Base-by-base conservation (phyloP, 805 yeast species). In the Isabelozyma pseudorhagii region DNA sequence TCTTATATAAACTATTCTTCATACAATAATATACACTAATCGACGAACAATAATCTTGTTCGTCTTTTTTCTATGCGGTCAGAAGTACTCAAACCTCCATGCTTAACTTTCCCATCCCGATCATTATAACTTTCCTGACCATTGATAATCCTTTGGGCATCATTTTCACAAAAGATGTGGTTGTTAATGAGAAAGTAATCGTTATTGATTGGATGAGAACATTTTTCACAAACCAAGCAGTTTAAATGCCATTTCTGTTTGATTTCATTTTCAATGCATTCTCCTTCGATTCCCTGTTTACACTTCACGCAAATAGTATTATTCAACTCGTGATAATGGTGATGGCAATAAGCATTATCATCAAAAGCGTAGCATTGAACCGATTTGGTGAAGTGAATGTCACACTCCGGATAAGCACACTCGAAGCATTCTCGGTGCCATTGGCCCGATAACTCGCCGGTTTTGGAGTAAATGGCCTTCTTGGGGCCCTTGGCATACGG, bases 351-450 rank as follows among this genome's bases (percentile, higher is more conserved):
- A 11, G 98, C 97, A 51, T 72, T 61, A 67, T 93, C 96, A 31
- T 84, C 74, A 40, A 82, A 76, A 6, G 88, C 96, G 64, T 92
- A 94, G 58, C 91, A 85, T 25, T 81, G 80, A 14, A 80, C 79
- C 10, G 79, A 75, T 58, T 82, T 87, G 54, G 74, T 76, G 67
- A 88, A 87, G 38, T 66, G 67, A 1, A 75, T 61, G 8, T 67
- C 67, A 70, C 98, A 93, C 10, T 74, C 67, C 1, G 53, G 57
- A 50, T 64, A 58, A 15, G 75, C 68, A 72, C 99, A 94, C 11
- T 72, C 71, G 73, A 94, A 93, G 64, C 99, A 94, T 13, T 75
- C 68, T 39, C 96, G 77, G 63, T 94, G 99, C 98, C 98, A 94
- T 63, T 91, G 93, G 0, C 97, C 98, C 1, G 89, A 80, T 43